Evolutionary conservation across 2,329 filamentous ascomycete species (phyloP).

Genomic region (Neopestalotiopsis clavispora): DNA sequence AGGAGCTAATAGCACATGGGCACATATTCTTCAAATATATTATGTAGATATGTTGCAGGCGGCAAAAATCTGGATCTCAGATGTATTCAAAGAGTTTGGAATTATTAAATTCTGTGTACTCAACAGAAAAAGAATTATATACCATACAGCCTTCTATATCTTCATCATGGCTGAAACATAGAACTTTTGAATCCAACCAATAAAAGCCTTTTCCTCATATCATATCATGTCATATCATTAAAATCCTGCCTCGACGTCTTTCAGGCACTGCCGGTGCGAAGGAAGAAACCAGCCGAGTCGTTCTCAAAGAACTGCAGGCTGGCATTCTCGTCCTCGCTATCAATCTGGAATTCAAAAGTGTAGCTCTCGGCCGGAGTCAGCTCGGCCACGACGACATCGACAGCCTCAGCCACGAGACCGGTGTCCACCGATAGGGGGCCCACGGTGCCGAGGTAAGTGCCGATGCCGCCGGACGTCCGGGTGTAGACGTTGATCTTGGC

Average conservation of each 20-base stretch:
- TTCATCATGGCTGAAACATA: too few relatives aligned
- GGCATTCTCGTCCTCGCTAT: slow-evolving; percentile 1
- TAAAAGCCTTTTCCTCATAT: not conserved
- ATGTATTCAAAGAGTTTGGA: not conserved
- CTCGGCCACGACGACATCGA: slow-evolving; percentile 8
- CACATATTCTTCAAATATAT: too few relatives aligned
- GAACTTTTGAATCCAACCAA: too few relatives aligned
- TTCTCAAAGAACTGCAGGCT: slow-evolving; percentile 14
- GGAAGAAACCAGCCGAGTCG: slow-evolving; percentile 4
- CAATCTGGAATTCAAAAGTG: slow-evolving; percentile 9
- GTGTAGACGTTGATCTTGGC: slow-evolving; percentile 13
- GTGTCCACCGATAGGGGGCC: not conserved
- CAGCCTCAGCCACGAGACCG: not conserved
- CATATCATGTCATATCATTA: not conserved
- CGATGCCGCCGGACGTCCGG: slow-evolving; percentile 8
- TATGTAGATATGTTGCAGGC: too few relatives aligned
- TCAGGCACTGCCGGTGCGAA: slow-evolving; percentile 1
- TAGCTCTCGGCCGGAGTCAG: not conserved
- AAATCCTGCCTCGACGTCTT: not conserved
- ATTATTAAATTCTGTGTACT: not conserved
- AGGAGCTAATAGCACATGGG: too few relatives aligned
- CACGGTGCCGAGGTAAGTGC: not conserved
- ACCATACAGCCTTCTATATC: not conserved
- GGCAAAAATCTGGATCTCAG: not conserved
- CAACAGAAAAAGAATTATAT: not conserved